These are phyloP conservation scores for Giardia muris DNA, from an alignment of 208 protist genomes.

Conservation along the genomic window DNA sequence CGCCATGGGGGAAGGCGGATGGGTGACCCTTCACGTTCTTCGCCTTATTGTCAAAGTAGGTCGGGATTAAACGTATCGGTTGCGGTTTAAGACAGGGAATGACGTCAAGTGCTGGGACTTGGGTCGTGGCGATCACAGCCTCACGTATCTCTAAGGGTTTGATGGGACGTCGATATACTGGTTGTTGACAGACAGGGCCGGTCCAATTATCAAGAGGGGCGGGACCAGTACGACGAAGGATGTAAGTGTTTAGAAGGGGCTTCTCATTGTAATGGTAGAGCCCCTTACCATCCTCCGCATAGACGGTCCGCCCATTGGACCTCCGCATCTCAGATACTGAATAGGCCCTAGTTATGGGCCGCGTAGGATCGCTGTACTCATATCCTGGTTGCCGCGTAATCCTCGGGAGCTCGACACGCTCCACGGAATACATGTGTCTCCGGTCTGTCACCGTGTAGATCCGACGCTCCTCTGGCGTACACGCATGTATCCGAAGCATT, in stretches of 20 bases:
- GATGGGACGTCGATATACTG: background rate
- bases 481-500: background rate
- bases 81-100: background rate
- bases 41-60: background rate
- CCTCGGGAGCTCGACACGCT: too few species aligned
- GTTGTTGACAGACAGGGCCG: background rate
- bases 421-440: too few species aligned
- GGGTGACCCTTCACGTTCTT: background rate
- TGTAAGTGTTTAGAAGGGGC: background rate
- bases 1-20: background rate
- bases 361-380: background rate
- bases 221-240: background rate
- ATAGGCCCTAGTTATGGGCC: background rate
- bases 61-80: background rate
- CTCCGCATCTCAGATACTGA: background rate
- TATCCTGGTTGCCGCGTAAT: too few species aligned
- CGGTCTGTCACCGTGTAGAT: too few species aligned
- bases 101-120: background rate
- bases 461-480: too few species aligned
- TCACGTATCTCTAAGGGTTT: background rate
- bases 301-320: background rate
- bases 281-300: background rate
- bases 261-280: background rate
- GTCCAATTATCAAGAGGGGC: background rate
- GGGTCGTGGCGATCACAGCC: background rate